Conservation (phyloP, 306 rosid species). For the Cyclanthera cordifolia region DNA sequence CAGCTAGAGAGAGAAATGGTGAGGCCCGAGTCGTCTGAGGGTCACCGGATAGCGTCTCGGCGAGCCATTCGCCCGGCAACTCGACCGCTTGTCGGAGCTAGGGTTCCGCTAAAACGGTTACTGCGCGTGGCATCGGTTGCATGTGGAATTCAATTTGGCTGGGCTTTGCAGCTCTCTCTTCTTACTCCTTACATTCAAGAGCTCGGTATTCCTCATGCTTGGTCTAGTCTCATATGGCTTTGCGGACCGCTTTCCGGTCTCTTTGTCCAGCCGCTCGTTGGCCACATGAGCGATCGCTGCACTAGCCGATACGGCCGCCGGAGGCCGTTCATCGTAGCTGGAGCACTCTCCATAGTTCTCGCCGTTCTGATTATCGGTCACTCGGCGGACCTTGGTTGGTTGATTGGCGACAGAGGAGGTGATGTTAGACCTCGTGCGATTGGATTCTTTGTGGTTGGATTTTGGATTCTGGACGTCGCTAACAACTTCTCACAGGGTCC, state of each 20-base stretch:
- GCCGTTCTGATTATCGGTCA: constrained; percentile 57
- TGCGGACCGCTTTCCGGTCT: constrained; percentile 89
- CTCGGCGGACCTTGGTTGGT: constrained; percentile 82
- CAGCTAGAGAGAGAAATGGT: constrained; percentile 24
- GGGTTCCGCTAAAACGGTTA: constrained; percentile 39
- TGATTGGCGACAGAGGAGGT: constrained; percentile 41
- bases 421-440: constrained; percentile 45
- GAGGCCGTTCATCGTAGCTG: constrained; percentile 60
- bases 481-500: constrained; percentile 12
- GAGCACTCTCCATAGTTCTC: constrained; percentile 37
- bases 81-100: constrained; percentile 24
- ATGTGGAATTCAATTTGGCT: constrained; percentile 87
- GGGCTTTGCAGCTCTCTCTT: constrained; percentile 91
- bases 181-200: constrained; percentile 87
- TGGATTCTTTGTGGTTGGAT: constrained; percentile 21
- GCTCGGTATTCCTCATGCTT: constrained; percentile 86
- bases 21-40: constrained; percentile 33
- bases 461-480: constrained; percentile 16
- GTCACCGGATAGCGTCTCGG: constrained; percentile 22
- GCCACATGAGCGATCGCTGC: constrained; percentile 70
- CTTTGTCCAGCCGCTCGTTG: constrained; percentile 72
- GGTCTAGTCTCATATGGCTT: constrained; percentile 87
- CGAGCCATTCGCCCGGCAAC: constrained; percentile 28
- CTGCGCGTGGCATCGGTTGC: constrained; percentile 73
- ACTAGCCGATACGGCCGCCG: constrained; percentile 77